Base-by-base conservation (phyloP, 495 filamentous ascomycete species). In the Entonaema liquescens region DNA sequence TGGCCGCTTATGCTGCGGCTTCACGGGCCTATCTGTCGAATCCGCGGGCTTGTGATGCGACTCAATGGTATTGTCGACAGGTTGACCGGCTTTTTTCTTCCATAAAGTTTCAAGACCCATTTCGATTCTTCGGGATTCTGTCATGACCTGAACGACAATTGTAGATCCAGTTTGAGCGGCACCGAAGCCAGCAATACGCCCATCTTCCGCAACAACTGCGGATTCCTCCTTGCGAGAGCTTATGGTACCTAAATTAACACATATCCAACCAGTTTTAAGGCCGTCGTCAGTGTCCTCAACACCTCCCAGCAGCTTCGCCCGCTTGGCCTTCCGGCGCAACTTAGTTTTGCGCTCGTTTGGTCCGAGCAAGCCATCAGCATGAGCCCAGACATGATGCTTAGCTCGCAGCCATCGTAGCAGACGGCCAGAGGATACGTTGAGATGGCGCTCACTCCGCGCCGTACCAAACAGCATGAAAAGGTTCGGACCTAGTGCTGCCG, bases 401-500 rank as follows among this genome's bases (percentile, higher is more conserved):
- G 84, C 89, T 59, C 96, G 85, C 44, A 98, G 79, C 92, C 92
- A 98, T 62, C 95, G 86, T 66, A 94, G 93, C 21, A 96, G 84
- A 28, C 93, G 89, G 75, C 97, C 94, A 3, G 95, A 93, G 2
- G 94, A 95, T 21, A 96, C 92, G 72, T 97, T 94, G 26, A 98
- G 80, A 82, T 99, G 96, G 62, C 93, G 94, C 72, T 97, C 92
- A 66, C 92, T 95, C 53, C 96, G 90, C 21, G 95, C 93, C 17
- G 93, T 96, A n/a, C 93, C 94, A 67, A 98, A 83, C 38, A 98
- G 77, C 95, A 98, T 98, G 31, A 99, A 84, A 38, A 97, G 85
- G 74, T 93, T 91, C 15, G 93, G 87, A 7, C 95, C 95, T 36
- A 98, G 84, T 0, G 94, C 93, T 1, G 95, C 88, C 0, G 95